Evolutionary conservation across 176 grass and related monocot genomes (phyloP).

Genomic region (Ananas comosus): DNA sequence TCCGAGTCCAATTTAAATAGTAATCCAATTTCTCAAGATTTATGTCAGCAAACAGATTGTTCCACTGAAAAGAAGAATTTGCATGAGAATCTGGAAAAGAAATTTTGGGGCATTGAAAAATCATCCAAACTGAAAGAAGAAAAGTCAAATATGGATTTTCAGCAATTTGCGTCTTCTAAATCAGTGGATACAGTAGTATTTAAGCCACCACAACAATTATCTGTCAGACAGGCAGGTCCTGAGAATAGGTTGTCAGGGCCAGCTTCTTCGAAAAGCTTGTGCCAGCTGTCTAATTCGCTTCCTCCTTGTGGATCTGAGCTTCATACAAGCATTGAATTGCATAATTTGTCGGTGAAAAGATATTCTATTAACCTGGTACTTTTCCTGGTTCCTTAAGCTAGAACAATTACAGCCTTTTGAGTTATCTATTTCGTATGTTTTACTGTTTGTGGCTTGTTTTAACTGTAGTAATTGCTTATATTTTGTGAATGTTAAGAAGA

Average conservation of each 20-base stretch:
- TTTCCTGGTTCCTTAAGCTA: neutral
- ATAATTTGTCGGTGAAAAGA: no score
- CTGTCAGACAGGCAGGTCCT: conserved; percentile 14
- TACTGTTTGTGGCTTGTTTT: no score
- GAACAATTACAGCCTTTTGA: neutral
- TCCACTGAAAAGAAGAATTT: conserved; percentile 53
- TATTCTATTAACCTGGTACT: conserved; percentile 9
- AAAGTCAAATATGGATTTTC: conserved; percentile 26
- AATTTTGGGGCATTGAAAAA: conserved; percentile 24
- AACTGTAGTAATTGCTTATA: no score
- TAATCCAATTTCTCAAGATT: conserved; percentile 28
- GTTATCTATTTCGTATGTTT: neutral
- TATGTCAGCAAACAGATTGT: conserved; percentile 28
- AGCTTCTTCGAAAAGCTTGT: neutral
- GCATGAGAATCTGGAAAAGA: conserved; percentile 46
- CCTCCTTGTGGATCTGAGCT: neutral
- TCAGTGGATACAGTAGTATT: conserved; percentile 18
- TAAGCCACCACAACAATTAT: conserved; percentile 11
- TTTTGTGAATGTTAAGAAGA: neutral
- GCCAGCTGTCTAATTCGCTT: neutral
- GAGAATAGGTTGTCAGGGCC: neutral
- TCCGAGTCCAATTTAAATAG: conserved; percentile 13
- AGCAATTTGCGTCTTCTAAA: conserved; percentile 9
- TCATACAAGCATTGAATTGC: neutral
- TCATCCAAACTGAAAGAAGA: conserved; percentile 24